Evolutionary conservation across 805 yeast genomes (phyloP).

Genomic region (Metschnikowia colocasiae): DNA sequence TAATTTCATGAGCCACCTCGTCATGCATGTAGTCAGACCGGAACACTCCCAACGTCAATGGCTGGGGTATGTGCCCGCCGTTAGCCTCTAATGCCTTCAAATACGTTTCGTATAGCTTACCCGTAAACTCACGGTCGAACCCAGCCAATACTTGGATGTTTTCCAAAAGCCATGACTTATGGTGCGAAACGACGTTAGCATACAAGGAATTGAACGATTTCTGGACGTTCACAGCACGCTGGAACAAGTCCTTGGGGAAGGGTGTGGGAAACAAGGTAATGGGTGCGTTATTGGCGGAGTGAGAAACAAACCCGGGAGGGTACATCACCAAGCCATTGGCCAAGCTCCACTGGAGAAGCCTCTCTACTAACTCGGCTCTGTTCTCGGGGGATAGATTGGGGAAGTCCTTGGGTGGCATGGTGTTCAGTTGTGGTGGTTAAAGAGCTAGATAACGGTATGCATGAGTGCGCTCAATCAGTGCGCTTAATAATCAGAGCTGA

Average conservation of each 20-base stretch:
- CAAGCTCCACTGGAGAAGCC: slow-evolving; percentile 69
- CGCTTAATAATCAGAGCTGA: slow-evolving; percentile 4
- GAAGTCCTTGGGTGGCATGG: slow-evolving; percentile 26
- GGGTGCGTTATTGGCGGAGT: slow-evolving; percentile 67
- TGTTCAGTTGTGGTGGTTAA: neutral
- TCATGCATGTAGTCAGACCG: slow-evolving; percentile 81
- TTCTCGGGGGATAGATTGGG: slow-evolving; percentile 30
- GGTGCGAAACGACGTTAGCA: slow-evolving; percentile 55
- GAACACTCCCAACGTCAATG: slow-evolving; percentile 75
- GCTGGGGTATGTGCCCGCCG: slow-evolving; percentile 47
- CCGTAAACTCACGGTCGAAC: slow-evolving; percentile 77
- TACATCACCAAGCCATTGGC: slow-evolving; percentile 82
- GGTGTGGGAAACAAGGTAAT: slow-evolving; percentile 90
- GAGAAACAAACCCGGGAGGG: slow-evolving; percentile 51
- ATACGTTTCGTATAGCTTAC: slow-evolving; percentile 65
- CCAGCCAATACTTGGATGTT: slow-evolving; percentile 53
- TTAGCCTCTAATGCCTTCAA: slow-evolving; percentile 45
- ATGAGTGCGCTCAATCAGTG: neutral
- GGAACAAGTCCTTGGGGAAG: slow-evolving; percentile 64
- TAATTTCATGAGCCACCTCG: slow-evolving; percentile 49
- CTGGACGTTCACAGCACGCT: slow-evolving; percentile 65
- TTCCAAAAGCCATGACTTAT: slow-evolving; percentile 56
- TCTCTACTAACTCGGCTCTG: slow-evolving; percentile 36
- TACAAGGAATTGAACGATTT: slow-evolving; percentile 68
- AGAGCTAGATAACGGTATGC: neutral